Evolutionary conservation across 2,329 filamentous ascomycete genomes (phyloP).

Genomic region (Gyromitra esculenta): DNA sequence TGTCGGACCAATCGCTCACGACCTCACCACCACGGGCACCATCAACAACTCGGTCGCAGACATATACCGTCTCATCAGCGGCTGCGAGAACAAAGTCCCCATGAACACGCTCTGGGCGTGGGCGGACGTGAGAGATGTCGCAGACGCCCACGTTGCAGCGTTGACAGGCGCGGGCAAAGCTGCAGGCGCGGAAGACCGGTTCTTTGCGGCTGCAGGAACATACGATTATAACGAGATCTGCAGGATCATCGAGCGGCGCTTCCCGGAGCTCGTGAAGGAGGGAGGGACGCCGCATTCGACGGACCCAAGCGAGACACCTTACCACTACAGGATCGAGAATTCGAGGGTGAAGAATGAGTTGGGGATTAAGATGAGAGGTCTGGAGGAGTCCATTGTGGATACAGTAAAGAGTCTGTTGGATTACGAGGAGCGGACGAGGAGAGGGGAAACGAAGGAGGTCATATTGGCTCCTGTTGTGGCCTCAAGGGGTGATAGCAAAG

Average conservation of each 20-base stretch:
- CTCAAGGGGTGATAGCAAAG: constrained; percentile 10
- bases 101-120: constrained; percentile 70
- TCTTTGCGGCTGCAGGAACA: constrained; percentile 59
- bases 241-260: constrained; percentile 64
- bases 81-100: constrained; percentile 68
- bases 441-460: constrained; percentile 9
- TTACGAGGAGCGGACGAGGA: constrained; percentile 30
- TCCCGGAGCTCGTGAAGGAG: constrained; percentile 65
- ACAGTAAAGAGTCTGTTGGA: constrained; percentile 71
- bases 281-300: constrained; percentile 57
- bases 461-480: constrained; percentile 25
- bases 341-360: constrained; percentile 69
- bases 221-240: constrained; percentile 15
- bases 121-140: constrained; percentile 66
- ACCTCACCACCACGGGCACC: constrained; percentile 70
- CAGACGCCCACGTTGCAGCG: constrained; percentile 66
- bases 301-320: constrained; percentile 63
- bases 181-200: constrained; percentile 62
- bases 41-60: constrained; percentile 79
- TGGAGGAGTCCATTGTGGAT: constrained; percentile 73
- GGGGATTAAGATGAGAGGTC: constrained; percentile 69
- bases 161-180: constrained; percentile 65
- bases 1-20: constrained; percentile 72
- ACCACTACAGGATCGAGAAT: constrained; percentile 69
- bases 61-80: constrained; percentile 71